Base-by-base conservation (phyloP, 2,329 filamentous ascomycete species). In the Clarireedia monteithiana region DNA sequence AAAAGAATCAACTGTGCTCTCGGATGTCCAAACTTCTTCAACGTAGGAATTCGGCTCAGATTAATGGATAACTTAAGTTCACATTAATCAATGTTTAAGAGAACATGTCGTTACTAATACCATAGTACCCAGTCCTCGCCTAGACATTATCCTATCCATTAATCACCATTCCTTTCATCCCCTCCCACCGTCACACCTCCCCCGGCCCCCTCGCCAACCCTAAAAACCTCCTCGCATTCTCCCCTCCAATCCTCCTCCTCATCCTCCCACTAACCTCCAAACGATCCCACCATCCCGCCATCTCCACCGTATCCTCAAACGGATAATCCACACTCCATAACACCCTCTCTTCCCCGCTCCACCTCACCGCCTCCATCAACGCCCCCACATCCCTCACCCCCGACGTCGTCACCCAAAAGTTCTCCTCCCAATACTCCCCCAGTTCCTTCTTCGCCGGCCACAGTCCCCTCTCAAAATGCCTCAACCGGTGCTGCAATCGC, bases 351-450 rank as follows among this genome's bases (percentile, higher is more conserved):
- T 59, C 59, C 0, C 62, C 60, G 1, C 53, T 54, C 17, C 74
- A 68, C 42, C 68, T 72, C 4, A 74, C 76, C 7, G 75, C 75
- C 53, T 72, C 59, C 49, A 74, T 49, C 5, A 75, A 62, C 4
- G 55, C 68, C 70, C 72, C 70, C 6, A 67, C 81, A 63, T 30
- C 73, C 74, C 56, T 69, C 70, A 34, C 72, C 3, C 79, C 80
- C 46, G 73, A 75, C 4, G 79, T 81, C 1, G 79, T 82, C 27
- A 83, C 67, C 73, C 75, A 82, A n/a, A 83, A 69, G 52, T 83
- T 83, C 57, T 73, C 69, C 47, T 76, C 71, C 72, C 76, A 84
- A 9, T 82, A 78, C 6, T 44, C 24, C 9, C 23, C 40, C 23
- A 52, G 14, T 12, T n/a, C n/a, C 7, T 30, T 23, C 27, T 26